These are phyloP conservation scores for Ajuga reptans DNA, from an alignment of 305 asterid species.

Conservation along the genomic window DNA sequence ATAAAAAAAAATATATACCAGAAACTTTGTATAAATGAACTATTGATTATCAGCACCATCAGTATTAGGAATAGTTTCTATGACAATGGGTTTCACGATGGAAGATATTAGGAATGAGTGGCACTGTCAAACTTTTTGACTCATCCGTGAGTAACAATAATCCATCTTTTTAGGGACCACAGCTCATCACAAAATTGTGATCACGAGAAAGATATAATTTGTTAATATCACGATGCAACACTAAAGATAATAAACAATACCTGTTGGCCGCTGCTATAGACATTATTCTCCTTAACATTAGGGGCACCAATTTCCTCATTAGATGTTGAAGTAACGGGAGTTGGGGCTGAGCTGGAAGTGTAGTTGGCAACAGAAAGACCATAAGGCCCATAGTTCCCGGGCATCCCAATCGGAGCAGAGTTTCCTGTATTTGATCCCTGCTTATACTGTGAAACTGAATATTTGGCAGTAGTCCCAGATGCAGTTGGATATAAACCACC, in stretches of 20 bases:
- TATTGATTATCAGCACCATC: neutral
- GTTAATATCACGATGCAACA: too few relatives aligned
- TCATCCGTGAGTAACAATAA: neutral
- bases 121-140: neutral
- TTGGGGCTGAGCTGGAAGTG: constrained; percentile 48
- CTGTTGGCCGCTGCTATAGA: constrained; percentile 67
- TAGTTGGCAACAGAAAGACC: constrained; percentile 60
- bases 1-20: neutral
- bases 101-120: neutral
- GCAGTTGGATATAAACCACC: constrained; percentile 61
- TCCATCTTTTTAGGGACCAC: neutral
- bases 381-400: constrained; percentile 70
- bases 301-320: constrained; percentile 61
- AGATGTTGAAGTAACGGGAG: constrained; percentile 56
- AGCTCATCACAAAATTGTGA: neutral
- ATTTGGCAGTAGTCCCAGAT: constrained; percentile 64
- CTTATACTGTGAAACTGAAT: constrained; percentile 69
- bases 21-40: neutral
- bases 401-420: constrained; percentile 53
- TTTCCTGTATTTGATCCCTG: constrained; percentile 64
- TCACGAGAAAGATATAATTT: neutral
- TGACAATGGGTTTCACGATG: neutral
- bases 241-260: constrained; percentile 25
- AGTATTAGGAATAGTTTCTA: neutral
- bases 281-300: constrained; percentile 61